Evolutionary conservation across 176 grass and related monocot genomes (phyloP), one percentile per base, ranked within the genome.

Genomic region (Miscanthus lutarioriparius): DNA sequence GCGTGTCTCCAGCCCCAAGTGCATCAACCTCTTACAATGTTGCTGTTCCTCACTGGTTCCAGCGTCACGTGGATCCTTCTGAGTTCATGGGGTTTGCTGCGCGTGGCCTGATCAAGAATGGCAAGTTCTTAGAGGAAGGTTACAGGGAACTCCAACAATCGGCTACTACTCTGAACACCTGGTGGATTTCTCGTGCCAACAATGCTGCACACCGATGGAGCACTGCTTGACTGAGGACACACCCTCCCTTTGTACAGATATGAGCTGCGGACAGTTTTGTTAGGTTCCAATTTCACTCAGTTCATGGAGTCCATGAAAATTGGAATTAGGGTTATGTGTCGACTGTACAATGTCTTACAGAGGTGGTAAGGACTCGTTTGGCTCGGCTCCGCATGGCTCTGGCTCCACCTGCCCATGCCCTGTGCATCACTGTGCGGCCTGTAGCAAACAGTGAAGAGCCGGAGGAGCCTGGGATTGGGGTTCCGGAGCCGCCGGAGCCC

Each of bases 11-110:
- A 32, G 30, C 53, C 1, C 45, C 27, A 9, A 87, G 65, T 38
- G n/a, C 54, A 16, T 2, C 19, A 0, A 76, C 67, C 5, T 84
- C 72, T 39, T 78, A 70, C 14, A 38, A 88, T 49, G 23, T 17
- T 20, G 69, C 68, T 62, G 54, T 87, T 36, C 82, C 91, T 1
- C 87, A 83, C 66, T 87, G 91, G 89, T 86, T 99, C 84, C 67
- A 38, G 7, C 87, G 76, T 39, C 91, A 79, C n/a, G 71, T 67
- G 71, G 87, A 94, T 44, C 88, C 89, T 26, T 85, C 86, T 26
- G 93, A 96, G 83, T 71, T 94, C 35, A 92, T 96, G 96, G 90
- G 91, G 53, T 99, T 99, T 15, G 89, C 93, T 10, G 91, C 91
- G 4, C 85, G 93, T 67, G 96, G 96, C 74, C 51, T 99, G 79